Evolutionary conservation across 2,329 filamentous ascomycete genomes (phyloP).

Genomic region (Trichoderma cornu-damae): DNA sequence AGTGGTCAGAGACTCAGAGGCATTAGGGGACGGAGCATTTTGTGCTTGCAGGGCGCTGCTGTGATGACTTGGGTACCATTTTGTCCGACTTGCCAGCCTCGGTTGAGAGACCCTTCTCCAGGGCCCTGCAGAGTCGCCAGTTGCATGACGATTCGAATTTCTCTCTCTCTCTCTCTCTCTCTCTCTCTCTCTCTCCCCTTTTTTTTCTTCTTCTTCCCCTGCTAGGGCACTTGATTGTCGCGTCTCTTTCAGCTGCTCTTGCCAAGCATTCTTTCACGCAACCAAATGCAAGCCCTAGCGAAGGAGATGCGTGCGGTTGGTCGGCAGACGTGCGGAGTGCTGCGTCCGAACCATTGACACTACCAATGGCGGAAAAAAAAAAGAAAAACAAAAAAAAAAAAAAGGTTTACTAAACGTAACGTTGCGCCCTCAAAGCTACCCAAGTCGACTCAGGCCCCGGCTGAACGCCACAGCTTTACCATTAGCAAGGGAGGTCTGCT

Average conservation of each 20-base stretch:
- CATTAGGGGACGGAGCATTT: background rate
- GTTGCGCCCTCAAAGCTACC: constrained; percentile 6
- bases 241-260: background rate
- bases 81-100: background rate
- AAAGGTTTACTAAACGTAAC: constrained; percentile 9
- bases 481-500: background rate
- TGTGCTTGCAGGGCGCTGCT: constrained; percentile 1
- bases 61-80: too few species aligned
- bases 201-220: too few species aligned
- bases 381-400: too few species aligned
- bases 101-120: background rate
- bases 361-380: too few species aligned
- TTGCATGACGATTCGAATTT: background rate
- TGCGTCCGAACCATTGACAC: background rate
- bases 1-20: background rate
- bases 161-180: too few species aligned
- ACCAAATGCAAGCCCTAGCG: background rate
- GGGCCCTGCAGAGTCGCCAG: background rate
- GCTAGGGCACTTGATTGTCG: background rate
- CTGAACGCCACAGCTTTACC: constrained; percentile 14
- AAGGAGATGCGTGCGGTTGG: constrained; percentile 2
- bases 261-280: constrained; percentile 2
- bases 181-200: too few species aligned
- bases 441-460: constrained; percentile 3
- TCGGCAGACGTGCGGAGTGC: constrained; percentile 2